A percentile compares a stretch with the other conserved stretches of the same genome.
Evolutionary conservation across 495 filamentous ascomycete species (phyloP).

Genomic region (Chaetomidium leptoderma): DNA sequence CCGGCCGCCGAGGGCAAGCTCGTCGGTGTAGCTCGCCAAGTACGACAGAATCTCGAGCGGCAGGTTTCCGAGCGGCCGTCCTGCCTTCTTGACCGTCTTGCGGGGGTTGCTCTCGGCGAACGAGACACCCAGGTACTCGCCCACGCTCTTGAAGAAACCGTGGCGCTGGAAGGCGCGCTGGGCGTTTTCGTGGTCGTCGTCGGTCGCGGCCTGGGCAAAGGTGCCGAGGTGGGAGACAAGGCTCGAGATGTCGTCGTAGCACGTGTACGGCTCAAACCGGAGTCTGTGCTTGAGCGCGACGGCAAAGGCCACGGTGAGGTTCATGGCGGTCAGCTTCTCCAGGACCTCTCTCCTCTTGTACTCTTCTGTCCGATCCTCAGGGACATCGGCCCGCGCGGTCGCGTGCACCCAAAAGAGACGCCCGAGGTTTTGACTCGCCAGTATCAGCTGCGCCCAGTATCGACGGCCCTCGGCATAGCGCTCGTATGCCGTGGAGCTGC

Average conservation of each 20-base stretch:
- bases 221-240: constrained; percentile 60
- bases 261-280: constrained; percentile 80
- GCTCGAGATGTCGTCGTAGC: constrained; percentile 61
- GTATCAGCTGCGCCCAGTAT: constrained; percentile 70
- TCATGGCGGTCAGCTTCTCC: constrained; percentile 70
- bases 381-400: constrained; percentile 55
- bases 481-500: constrained; percentile 81
- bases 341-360: constrained; percentile 64
- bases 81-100: constrained; percentile 63
- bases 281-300: constrained; percentile 77
- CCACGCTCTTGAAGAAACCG: constrained; percentile 58
- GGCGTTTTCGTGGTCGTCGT: constrained; percentile 44
- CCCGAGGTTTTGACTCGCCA: constrained; percentile 68
- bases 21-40: constrained; percentile 61
- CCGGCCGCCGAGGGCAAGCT: constrained; percentile 50
- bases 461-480: constrained; percentile 71
- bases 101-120: constrained; percentile 69
- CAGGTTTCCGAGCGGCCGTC: constrained; percentile 63
- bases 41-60: constrained; percentile 75
- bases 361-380: constrained; percentile 28
- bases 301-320: constrained; percentile 74
- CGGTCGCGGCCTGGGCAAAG: constrained; percentile 65
- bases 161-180: constrained; percentile 28
- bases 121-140: constrained; percentile 66
- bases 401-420: constrained; percentile 76